Conservation (phyloP, 1,284 basidiomycete species). For the Cerioporus squamosus region DNA sequence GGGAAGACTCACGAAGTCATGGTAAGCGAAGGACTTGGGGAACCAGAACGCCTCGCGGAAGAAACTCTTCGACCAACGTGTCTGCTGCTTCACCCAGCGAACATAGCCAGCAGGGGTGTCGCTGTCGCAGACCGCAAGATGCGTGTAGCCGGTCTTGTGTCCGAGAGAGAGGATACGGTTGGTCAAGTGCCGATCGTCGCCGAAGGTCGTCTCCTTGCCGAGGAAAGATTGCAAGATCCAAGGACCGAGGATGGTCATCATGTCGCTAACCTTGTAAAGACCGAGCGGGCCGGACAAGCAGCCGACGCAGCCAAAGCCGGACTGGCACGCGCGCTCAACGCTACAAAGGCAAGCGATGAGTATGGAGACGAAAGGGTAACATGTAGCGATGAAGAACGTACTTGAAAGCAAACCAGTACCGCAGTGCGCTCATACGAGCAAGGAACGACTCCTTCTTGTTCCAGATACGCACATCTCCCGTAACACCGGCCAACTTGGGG, state of each 20-base stretch:
- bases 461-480: conserved; percentile 27
- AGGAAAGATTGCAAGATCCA: conserved; percentile 28
- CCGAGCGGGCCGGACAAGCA: conserved; percentile 27
- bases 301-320: conserved; percentile 26
- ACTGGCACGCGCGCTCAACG: conserved; percentile 30
- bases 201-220: conserved; percentile 27
- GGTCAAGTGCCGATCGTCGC: conserved; percentile 27
- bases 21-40: conserved; percentile 25
- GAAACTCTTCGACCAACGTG: conserved; percentile 29
- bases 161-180: conserved; percentile 26
- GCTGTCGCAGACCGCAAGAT: conserved; percentile 26
- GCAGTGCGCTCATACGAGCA: conserved; percentile 27
- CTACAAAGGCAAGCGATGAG: too few species aligned
- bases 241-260: conserved; percentile 26
- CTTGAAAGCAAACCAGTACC: conserved; percentile 31
- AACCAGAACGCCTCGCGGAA: conserved; percentile 31
- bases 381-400: too few species aligned
- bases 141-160: conserved; percentile 25
- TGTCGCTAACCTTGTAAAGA: conserved; percentile 26
- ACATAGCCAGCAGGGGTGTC: conserved; percentile 28
- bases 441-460: conserved; percentile 26
- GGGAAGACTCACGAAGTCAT: conserved; percentile 16
- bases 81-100: conserved; percentile 32
- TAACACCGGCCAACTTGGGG: conserved; percentile 23
- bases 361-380: too few species aligned